Percentiles rank a stretch among this genome's conserved stretches.
Evolutionary conservation across 805 yeast genomes (phyloP).

Genomic region (Spathaspora hagerdaliae): DNA sequence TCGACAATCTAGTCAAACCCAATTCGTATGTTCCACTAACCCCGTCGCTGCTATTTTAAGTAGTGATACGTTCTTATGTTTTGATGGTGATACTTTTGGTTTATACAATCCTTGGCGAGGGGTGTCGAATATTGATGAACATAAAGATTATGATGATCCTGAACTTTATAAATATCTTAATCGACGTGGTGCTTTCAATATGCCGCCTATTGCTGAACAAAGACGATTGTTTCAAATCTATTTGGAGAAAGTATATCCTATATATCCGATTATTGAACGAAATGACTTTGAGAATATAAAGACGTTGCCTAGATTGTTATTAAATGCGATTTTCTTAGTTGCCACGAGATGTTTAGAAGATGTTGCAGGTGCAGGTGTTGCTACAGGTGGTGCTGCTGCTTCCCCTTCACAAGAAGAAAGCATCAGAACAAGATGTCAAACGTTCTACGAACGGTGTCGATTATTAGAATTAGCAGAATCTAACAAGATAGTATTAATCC

Average conservation of each 20-base stretch:
- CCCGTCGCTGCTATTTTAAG: slow-evolving; percentile 1
- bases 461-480: slow-evolving; percentile 1
- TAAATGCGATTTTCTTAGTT: slow-evolving; percentile 3
- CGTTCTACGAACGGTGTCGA: slow-evolving; percentile 1
- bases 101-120: slow-evolving; percentile 2
- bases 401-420: neutral
- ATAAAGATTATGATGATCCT: neutral
- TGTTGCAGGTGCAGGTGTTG: neutral
- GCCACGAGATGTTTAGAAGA: slow-evolving; percentile 1
- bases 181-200: neutral
- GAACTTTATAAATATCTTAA: neutral
- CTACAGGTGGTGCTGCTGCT: neutral
- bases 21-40: slow-evolving; percentile 3
- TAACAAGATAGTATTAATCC: slow-evolving; percentile 2
- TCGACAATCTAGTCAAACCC: neutral
- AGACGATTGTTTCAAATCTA: neutral
- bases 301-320: neutral
- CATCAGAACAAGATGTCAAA: neutral
- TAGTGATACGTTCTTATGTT: slow-evolving; percentile 3
- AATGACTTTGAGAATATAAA: neutral
- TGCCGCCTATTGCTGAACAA: slow-evolving; percentile 4
- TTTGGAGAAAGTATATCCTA: neutral
- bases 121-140: neutral
- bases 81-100: slow-evolving; percentile 4
- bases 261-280: slow-evolving; percentile 1